Conservation (phyloP, 257 asterid species). For the Henckelia pumila region DNA sequence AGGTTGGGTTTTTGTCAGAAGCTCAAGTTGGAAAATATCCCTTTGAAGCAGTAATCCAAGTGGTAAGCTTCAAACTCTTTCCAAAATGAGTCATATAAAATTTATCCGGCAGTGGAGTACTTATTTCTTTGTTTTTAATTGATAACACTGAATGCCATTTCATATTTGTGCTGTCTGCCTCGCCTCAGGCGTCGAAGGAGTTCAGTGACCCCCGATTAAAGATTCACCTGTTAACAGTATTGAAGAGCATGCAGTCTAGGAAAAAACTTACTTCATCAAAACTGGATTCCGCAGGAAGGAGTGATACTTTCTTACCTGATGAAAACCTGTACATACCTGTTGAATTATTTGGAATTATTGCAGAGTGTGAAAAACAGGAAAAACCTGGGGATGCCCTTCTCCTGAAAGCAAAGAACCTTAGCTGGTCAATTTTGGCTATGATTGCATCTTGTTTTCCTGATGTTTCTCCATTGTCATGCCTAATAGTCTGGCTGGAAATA, state of each 20-base stretch:
- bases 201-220: conserved; percentile 74
- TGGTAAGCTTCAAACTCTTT: conserved; percentile 54
- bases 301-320: conserved; percentile 41
- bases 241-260: conserved; percentile 78
- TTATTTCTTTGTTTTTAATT: conserved; percentile 14
- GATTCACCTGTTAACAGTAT: conserved; percentile 82
- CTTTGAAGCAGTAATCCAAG: conserved; percentile 75
- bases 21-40: conserved; percentile 90
- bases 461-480: conserved; percentile 80
- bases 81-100: background rate
- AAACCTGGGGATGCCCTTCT: conserved; percentile 94
- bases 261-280: conserved; percentile 48
- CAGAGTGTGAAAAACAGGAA: conserved; percentile 83
- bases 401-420: conserved; percentile 81
- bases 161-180: conserved; percentile 28
- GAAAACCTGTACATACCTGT: conserved; percentile 61
- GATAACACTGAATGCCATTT: conserved; percentile 21
- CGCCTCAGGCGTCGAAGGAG: conserved; percentile 79
- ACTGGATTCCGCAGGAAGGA: conserved; percentile 46
- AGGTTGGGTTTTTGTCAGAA: conserved; percentile 98
- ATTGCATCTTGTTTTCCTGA: conserved; percentile 95
- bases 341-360: conserved; percentile 89
- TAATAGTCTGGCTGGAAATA: conserved; percentile 93
- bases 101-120: conserved; percentile 18
- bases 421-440: conserved; percentile 98